Percentiles rank a stretch among this genome's conserved stretches.
Evolutionary conservation across 176 grass and related monocot genomes (phyloP).

Genomic region (Ananas comosus): DNA sequence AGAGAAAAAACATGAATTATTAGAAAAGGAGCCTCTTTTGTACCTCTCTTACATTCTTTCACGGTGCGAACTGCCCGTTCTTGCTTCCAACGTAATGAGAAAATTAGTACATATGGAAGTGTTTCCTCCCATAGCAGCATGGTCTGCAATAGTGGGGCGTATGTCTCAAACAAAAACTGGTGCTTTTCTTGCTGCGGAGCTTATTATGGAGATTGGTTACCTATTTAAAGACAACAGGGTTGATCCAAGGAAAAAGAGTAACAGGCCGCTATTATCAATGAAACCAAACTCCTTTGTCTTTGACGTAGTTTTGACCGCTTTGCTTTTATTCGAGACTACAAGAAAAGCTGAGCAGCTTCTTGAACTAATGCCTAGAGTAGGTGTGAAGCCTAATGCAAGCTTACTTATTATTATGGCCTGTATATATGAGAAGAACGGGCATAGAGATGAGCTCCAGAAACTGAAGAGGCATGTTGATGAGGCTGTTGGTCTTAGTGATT

Average conservation of each 20-base stretch:
- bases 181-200: slow-evolving; percentile 52
- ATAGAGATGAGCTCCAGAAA: slow-evolving; percentile 62
- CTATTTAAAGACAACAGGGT: slow-evolving; percentile 74
- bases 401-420: slow-evolving; percentile 63
- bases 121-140: slow-evolving; percentile 56
- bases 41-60: slow-evolving; percentile 66
- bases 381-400: slow-evolving; percentile 47
- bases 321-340: slow-evolving; percentile 57
- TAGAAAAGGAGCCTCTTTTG: slow-evolving; percentile 66
- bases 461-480: slow-evolving; percentile 71
- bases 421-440: slow-evolving; percentile 85
- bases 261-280: slow-evolving; percentile 49
- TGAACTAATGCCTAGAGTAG: slow-evolving; percentile 61
- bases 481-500: slow-evolving; percentile 46
- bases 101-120: slow-evolving; percentile 65
- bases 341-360: slow-evolving; percentile 81
- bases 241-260: slow-evolving; percentile 68
- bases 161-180: slow-evolving; percentile 65
- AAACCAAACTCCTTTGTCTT: slow-evolving; percentile 66
- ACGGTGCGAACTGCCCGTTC: slow-evolving; percentile 33
- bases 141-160: slow-evolving; percentile 54
- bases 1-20: slow-evolving; percentile 31
- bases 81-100: slow-evolving; percentile 72
- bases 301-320: slow-evolving; percentile 56
- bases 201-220: slow-evolving; percentile 70